Evolutionary conservation across 2,329 filamentous ascomycete genomes (phyloP).

Genomic region (Talaromyces sp.): DNA sequence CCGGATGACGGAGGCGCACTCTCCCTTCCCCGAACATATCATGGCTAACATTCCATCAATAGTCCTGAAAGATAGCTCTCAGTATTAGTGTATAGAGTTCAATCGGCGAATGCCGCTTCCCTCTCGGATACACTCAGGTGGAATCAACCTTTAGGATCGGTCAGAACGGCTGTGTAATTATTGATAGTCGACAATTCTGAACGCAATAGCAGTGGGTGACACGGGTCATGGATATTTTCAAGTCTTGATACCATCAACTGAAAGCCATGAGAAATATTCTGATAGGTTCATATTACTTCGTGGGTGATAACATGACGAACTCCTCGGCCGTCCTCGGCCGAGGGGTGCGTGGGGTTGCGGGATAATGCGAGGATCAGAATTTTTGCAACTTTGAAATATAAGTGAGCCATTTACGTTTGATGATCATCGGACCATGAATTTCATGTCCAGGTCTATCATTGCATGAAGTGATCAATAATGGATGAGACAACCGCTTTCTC

Average conservation of each 20-base stretch:
- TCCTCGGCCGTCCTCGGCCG: too few species aligned
- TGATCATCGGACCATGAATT: too few species aligned
- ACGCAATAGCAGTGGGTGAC: too few species aligned
- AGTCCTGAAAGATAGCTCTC: constrained; percentile 45
- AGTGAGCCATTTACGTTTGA: too few species aligned
- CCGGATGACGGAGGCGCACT: constrained; percentile 53
- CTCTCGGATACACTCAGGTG: constrained; percentile 39
- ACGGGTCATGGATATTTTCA: too few species aligned
- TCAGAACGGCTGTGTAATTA: constrained; percentile 50
- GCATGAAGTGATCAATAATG: not conserved
- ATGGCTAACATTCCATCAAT: too few species aligned
- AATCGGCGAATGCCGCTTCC: constrained; percentile 41
- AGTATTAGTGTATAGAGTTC: constrained; percentile 55
- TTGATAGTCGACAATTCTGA: constrained; percentile 53
- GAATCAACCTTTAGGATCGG: constrained; percentile 43
- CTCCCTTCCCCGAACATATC: not conserved
- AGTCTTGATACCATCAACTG: constrained; percentile 7
- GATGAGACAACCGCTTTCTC: constrained; percentile 1
- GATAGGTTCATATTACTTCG: too few species aligned
- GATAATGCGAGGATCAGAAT: too few species aligned
- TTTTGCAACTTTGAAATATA: too few species aligned
- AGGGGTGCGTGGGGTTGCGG: too few species aligned
- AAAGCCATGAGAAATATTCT: too few species aligned
- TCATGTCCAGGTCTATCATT: not conserved
- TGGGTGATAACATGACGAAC: too few species aligned